phyloP scores from a whole-genome alignment of 306 rosid species.

The Mucuna pruriens region DNA sequence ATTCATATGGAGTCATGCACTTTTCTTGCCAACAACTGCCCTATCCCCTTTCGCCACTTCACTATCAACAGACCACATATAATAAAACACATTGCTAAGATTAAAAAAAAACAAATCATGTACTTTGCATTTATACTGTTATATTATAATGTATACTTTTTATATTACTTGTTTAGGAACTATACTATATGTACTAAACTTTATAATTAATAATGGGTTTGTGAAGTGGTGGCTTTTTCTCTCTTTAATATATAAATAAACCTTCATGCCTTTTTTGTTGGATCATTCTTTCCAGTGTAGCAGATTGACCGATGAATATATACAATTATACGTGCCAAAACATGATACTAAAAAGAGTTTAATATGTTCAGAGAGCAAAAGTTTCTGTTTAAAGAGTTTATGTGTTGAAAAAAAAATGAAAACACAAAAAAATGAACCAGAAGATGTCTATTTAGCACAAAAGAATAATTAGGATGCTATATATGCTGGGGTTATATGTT shows the following conservation, averaged over 20 bases:
- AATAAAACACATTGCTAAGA: not conserved
- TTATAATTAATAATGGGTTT: not conserved
- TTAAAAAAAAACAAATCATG: not conserved
- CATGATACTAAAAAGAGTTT: not conserved
- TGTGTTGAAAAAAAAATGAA: not conserved
- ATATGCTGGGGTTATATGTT: not conserved
- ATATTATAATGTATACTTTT: not conserved
- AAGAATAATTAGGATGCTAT: not conserved
- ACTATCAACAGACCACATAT: conserved; percentile 23
- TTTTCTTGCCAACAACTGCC: conserved; percentile 23
- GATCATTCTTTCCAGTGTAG: not conserved
- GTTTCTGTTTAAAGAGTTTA: not conserved
- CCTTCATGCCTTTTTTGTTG: not conserved
- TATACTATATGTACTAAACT: not conserved
- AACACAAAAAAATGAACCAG: not conserved
- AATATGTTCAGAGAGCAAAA: not conserved
- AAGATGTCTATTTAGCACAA: not conserved
- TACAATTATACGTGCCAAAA: not conserved
- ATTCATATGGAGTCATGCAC: not conserved
- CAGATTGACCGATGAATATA: not conserved
- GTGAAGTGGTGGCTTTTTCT: conserved; percentile 26
- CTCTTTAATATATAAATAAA: not conserved
- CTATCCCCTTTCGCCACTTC: conserved; percentile 37
- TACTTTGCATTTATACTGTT: not conserved
- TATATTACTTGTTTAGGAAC: not conserved